Conservation (phyloP, 2,329 filamentous ascomycete species). For the Westerdykella ornata region DNA sequence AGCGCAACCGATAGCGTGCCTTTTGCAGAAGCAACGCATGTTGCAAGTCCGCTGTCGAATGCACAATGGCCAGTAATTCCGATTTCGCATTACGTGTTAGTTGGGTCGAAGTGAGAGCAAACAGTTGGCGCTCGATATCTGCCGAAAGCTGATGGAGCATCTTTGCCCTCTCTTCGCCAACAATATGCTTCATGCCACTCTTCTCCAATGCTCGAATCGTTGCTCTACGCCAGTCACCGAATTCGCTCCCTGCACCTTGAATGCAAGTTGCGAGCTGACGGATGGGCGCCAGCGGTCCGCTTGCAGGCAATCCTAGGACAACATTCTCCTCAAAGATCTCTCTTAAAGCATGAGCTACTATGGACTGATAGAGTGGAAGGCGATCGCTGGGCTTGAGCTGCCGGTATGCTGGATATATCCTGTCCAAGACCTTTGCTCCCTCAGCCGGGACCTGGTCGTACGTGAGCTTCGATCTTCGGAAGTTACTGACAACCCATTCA, state of each 20-base stretch:
- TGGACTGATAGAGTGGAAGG: constrained; percentile 29
- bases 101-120: constrained; percentile 18
- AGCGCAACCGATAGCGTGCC: constrained; percentile 22
- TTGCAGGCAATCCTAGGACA: constrained; percentile 21
- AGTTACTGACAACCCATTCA: constrained; percentile 68
- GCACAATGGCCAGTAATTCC: constrained; percentile 19
- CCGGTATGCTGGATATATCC: constrained; percentile 14
- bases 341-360: constrained; percentile 23
- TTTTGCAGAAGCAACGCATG: constrained; percentile 26
- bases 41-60: constrained; percentile 21
- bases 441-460: constrained; percentile 13
- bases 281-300: constrained; percentile 14
- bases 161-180: constrained; percentile 10
- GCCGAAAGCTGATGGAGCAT: constrained; percentile 14
- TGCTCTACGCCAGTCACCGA: constrained; percentile 24
- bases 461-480: constrained; percentile 53
- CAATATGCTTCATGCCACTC: constrained; percentile 6
- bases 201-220: constrained; percentile 24
- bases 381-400: constrained; percentile 15
- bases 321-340: constrained; percentile 23
- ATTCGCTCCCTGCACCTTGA: constrained; percentile 13
- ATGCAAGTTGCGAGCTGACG: constrained; percentile 15
- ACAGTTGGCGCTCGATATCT: constrained; percentile 19
- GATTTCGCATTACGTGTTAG: constrained; percentile 14
- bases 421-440: constrained; percentile 12